Conservation (phyloP, 2,329 filamentous ascomycete genomes). For the Pseudogymnoascus sp. region DNA sequence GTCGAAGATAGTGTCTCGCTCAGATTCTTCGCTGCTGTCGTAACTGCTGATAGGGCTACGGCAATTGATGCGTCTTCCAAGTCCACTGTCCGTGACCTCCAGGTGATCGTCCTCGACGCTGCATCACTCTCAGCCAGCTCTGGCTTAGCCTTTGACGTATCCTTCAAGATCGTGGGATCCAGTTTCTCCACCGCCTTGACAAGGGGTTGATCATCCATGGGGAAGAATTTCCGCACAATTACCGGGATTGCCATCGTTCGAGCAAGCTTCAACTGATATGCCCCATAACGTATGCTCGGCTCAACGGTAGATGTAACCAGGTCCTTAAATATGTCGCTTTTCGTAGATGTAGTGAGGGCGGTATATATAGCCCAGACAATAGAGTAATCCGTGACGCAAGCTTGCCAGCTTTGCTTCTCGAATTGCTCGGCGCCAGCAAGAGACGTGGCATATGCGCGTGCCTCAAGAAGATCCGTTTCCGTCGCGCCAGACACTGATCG, state of each 20-base stretch:
- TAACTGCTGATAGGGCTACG: constrained; percentile 68
- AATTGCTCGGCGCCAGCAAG: constrained; percentile 73
- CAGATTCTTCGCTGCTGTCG: constrained; percentile 45
- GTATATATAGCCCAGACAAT: constrained; percentile 76
- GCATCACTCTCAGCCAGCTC: constrained; percentile 46
- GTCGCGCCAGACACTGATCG: constrained; percentile 57
- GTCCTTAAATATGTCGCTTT: constrained; percentile 78
- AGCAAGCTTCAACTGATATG: constrained; percentile 84
- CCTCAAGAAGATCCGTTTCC: constrained; percentile 71
- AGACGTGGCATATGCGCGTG: constrained; percentile 72
- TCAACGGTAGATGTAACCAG: constrained; percentile 81
- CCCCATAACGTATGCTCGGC: constrained; percentile 87
- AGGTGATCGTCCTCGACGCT: constrained; percentile 69
- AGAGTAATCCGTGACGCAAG: constrained; percentile 69
- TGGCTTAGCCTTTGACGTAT: constrained; percentile 45
- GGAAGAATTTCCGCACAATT: constrained; percentile 75
- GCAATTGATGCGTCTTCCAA: constrained; percentile 93
- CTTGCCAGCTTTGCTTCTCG: constrained; percentile 81
- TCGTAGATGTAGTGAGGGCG: constrained; percentile 58
- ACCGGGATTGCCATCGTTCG: constrained; percentile 74
- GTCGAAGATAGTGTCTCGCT: constrained; percentile 41
- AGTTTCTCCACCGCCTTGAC: constrained; percentile 63
- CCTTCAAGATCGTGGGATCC: constrained; percentile 60
- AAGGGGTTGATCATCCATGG: constrained; percentile 54
- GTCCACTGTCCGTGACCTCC: constrained; percentile 78